Conservation (phyloP, 495 filamentous ascomycete genomes). For the Delitschia confertaspora region DNA sequence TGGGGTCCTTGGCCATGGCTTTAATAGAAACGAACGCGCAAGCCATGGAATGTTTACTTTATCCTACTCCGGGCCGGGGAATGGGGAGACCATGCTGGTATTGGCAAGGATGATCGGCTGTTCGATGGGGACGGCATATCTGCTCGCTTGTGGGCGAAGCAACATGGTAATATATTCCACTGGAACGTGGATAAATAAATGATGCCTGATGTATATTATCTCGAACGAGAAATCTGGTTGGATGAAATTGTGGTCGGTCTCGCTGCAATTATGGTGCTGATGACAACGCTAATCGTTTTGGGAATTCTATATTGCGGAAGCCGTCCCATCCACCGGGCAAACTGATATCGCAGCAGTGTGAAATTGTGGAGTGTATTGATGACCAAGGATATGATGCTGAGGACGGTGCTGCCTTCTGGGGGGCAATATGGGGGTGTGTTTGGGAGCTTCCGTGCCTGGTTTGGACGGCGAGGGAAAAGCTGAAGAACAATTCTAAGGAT, state of each 20-base stretch:
- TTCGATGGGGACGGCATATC: constrained; percentile 6
- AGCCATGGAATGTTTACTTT: constrained; percentile 4
- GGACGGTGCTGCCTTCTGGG: no score
- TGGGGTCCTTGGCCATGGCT: no score
- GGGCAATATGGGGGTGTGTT: no score
- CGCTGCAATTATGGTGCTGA: neutral
- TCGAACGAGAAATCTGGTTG: neutral
- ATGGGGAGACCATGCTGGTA: neutral
- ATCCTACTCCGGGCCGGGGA: constrained; percentile 15
- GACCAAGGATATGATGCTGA: no score
- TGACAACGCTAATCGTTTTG: neutral
- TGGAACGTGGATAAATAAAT: constrained; percentile 15
- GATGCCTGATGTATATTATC: constrained; percentile 1
- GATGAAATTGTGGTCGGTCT: neutral
- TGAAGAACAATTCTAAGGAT: no score
- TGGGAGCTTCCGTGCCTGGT: no score
- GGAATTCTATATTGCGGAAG: constrained; percentile 4
- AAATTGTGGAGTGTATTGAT: no score
- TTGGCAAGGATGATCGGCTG: constrained; percentile 14
- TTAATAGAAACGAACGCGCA: no score
- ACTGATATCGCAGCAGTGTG: neutral
- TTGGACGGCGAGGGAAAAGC: no score
- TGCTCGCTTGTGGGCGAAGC: constrained; percentile 3
- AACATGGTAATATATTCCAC: constrained; percentile 7
- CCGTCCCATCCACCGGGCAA: constrained; percentile 17